Base-by-base conservation (phyloP, 2,329 filamentous ascomycete genomes). In the Paracorniculantispora psalliotae region DNA sequence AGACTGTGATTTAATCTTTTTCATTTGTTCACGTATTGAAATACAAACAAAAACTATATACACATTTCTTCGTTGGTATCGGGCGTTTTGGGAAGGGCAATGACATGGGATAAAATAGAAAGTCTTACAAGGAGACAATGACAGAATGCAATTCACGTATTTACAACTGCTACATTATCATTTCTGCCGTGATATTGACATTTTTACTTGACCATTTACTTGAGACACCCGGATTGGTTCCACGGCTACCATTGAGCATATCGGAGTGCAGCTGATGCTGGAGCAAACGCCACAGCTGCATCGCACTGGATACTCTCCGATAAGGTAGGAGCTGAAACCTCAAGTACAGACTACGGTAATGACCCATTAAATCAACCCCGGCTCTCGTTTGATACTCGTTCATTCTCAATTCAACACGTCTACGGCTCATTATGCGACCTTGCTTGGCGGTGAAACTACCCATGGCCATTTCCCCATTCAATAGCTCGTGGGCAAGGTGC, bases 1-100 rank as follows among this genome's bases (percentile, higher is more conserved):
- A 73, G 67, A 61, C 19, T 19, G 23, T 21, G 15, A 21, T 7
- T 39, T 56, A 33, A 3, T 26, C 13, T 9, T 39, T 33, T 3
- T 41, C 13, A 10, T 37, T 17, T 47, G 39, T 56, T 37, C n/a
- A 33, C 37, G 51, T 30, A 44, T 44, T 43, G 35, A 54, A 28
- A 30, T 54, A 54, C 39, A 44, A 53, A 28, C 35, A 33, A 43
- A 44, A 54, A 43, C 12, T 10, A 54, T 10, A 54, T 21, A 54
- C 37, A 54, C 7, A 3, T 51, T 39, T 44, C 8, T n/a, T 44
- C 10, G 17, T 23, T 43, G 7, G 7, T 13, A 30, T 33, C 25
- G 12, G 51, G 51, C 51, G 51, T 54, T 54, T 30, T 23, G 51
- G 51, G 25, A 44, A 30, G 37, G 51, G 26, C 30, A 54, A 33